Evolutionary conservation across 2,329 filamentous ascomycete species (phyloP), one percentile per base, ranked within the genome.

Genomic region (Fusarium fracticaudum): DNA sequence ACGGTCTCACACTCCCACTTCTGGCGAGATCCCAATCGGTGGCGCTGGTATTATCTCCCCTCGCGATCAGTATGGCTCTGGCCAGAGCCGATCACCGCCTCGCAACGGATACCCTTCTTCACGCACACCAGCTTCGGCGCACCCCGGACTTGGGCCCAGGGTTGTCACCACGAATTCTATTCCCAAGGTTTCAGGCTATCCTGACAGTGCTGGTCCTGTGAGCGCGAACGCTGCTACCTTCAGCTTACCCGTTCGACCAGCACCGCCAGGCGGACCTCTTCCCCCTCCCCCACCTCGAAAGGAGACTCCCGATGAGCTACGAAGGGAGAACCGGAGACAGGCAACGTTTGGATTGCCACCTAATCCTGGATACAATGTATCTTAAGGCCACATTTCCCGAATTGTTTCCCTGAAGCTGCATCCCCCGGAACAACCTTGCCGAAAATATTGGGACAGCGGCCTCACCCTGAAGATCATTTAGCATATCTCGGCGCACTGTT

Each of bases 21-120:
- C 92, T 61, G 91, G 91, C 67, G 91, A 94, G 76, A 94, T 94
- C 67, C 91, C 91, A 44, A 90, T 94, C 69, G 88, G 86, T 58
- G 88, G 88, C 38, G 87, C 86, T 65, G 83, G 83, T 38, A 88
- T 90, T 75, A 82, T 87, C 71, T 88, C 88, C 44, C 89, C 89
- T 64, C 85, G 85, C 76, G 87, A 90, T 73, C 84, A 85, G 73
- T 81, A 83, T 76, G 79, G 79, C 60, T 85, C 85, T 70, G 75
- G 82, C 74, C 82, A 85, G 71, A 86, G 83, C 77, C 86, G 87
- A 76, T 89, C 88, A 44, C 87, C 88, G 43, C 86, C 87, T 69
- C 84, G 87, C 73, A 86, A 86, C 70, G 86, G 88, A 50, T 78
- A 83, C 62, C 81, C 82, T 73, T 85, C 84, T 73, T 74, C 85